Base-by-base conservation (phyloP, 805 yeast genomes). In the Suhomyces xylopsoci region DNA sequence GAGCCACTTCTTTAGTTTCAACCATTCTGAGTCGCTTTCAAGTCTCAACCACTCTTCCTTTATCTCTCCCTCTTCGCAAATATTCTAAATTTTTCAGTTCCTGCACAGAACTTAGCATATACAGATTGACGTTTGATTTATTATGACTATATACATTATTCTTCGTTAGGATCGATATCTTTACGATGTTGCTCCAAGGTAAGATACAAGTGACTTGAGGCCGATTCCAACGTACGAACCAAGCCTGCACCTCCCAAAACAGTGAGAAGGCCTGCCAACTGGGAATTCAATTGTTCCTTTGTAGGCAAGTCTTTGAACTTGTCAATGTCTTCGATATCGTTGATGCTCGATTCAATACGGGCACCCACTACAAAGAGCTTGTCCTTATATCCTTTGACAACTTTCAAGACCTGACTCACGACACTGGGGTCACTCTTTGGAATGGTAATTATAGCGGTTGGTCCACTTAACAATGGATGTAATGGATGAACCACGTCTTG, bases 211-310 rank as follows among this genome's bases (percentile, higher is more conserved):
- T 74, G 71, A 57, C 83, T 82, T 14, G 88, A 71, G n/a, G 89
- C 76, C 17, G 87, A 67, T 70, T 87, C 86, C 64, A 93, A 79
- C 15, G 97, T 89, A 71, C 81, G 82, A 10, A 88, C 96, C 65
- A 93, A 79, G 9, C 96, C 96, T 45, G 90, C 92, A 64, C 97
- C 98, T 53, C 96, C 89, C 57, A 89, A 77, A 52, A 87, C 72
- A n/a, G 92, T 85, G 64, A 93, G 81, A 51, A 90, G 76, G 9
- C 96, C 96, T 10, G 87, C 86, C 60, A 94, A 81, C 78, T 92
- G 88, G 8, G 88, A 83, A 53, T 89, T 94, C 59, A 93, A 74
- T 59, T 85, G 84, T 44, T 81, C 83, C 64, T 85, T 76, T 4
- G 84, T 70, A 43, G 96, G 94, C 63, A 94, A 79, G 36, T 80